Evolutionary conservation across 73 alveolate species (phyloP), one percentile per base, ranked within the genome.

Genomic region (Paramecium tetraurelia): DNA sequence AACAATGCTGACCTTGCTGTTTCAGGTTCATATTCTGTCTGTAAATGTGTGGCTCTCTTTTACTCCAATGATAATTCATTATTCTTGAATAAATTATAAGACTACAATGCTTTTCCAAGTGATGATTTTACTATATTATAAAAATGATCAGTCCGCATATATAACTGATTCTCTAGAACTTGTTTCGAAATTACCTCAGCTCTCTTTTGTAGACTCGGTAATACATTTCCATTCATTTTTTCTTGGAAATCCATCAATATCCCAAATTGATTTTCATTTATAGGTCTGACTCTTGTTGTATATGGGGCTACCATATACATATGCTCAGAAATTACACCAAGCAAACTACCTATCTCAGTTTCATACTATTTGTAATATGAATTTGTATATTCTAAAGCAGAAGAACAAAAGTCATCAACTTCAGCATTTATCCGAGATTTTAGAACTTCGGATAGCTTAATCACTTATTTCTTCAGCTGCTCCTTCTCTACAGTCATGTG

Each of bases 191-290:
- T 10, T 44, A 75, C 9, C 8, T 75, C 87, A 14, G 59, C 59
- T 12, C n/a, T 75, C 33, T 75, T 75, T 33, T 27, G 36, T 33
- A 75, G 41, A n/a, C 21, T 21, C 35, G 87, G 87, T 21, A 75
- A 31, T 16, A 75, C 21, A 75, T 75, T 29, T 16, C 38, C 16
- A 12, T 36, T 63, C 87, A 75, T 75, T 7, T 75, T 75, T 3
- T 75, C 87, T 75, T 75, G 48, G 35, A 75, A 75, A 40, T 75
- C 87, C 38, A 75, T 36, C 48, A 75, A 75, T 27, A 75, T 36
- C 8, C 38, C 38, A 75, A 75, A 75, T 36, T 75, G 69, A 40
- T 75, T 75, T 75, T 75, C 87, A 40, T 75, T 75, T 75, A 75
- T 33, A 20, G 87, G 87, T 40, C 87, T 75, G 2, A 75, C 87